These are phyloP conservation scores for Marchantia polymorpha DNA, from an alignment of 225 moss, liverwort and hornwort species.

Conservation along the genomic window DNA sequence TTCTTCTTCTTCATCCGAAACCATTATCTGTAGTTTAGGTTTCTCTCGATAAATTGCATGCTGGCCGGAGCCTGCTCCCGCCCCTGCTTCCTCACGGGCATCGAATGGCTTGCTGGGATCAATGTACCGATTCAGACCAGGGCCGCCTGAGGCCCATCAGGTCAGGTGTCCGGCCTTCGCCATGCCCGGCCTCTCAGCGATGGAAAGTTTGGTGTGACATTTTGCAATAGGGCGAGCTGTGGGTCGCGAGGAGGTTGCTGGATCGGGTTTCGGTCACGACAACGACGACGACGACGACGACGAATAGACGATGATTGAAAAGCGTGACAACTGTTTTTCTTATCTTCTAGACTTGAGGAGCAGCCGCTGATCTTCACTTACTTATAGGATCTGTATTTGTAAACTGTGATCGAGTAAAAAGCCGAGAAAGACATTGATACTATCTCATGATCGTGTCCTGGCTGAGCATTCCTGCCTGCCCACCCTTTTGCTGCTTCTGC, in stretches of 20 bases:
- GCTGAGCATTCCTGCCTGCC: neutral
- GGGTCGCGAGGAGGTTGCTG: neutral
- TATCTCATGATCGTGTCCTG: neutral
- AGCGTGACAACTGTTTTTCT: constrained; percentile 14
- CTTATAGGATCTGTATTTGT: constrained; percentile 8
- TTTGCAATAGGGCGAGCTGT: neutral
- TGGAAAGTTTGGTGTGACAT: neutral
- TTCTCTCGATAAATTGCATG: constrained; percentile 5
- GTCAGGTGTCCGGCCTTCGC: neutral
- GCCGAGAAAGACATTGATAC: constrained; percentile 6
- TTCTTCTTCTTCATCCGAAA: neutral
- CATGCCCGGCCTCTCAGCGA: neutral
- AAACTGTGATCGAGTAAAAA: constrained; percentile 7
- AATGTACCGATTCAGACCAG: neutral
- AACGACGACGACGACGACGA: neutral
- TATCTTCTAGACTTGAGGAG: constrained; percentile 1
- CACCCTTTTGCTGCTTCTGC: neutral
- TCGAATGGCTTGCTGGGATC: neutral
- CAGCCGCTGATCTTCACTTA: constrained; percentile 5
- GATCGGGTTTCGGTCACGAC: neutral
- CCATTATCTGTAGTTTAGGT: neutral
- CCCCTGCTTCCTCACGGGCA: neutral
- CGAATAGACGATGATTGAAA: constrained; percentile 6
- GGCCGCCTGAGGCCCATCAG: too few relatives aligned
- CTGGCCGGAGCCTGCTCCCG: neutral